These are phyloP conservation scores for Rachicladosporium sp. DNA, from an alignment of 2,329 filamentous ascomycete genomes.

Conservation along the genomic window DNA sequence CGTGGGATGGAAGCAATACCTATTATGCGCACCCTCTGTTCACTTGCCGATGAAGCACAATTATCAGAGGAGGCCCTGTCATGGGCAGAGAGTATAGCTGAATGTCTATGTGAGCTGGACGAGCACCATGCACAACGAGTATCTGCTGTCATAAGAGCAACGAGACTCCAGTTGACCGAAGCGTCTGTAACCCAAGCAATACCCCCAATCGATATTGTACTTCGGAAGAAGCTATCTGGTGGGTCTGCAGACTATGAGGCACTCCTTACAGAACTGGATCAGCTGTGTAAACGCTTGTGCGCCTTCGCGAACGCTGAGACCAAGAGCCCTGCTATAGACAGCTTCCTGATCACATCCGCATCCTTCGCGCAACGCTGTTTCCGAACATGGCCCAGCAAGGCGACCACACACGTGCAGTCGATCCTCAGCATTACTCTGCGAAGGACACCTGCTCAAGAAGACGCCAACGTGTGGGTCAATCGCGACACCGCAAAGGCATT, in stretches of 20 bases:
- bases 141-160: slow-evolving; percentile 3
- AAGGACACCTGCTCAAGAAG: slow-evolving; percentile 10
- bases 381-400: slow-evolving; percentile 12
- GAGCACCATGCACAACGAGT: slow-evolving; percentile 11
- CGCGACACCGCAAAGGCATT: slow-evolving; percentile 50
- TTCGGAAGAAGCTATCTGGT: slow-evolving; percentile 12
- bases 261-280: slow-evolving; percentile 11
- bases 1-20: not conserved
- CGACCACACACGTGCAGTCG: slow-evolving; percentile 5
- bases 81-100: slow-evolving; percentile 7
- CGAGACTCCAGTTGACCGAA: no score
- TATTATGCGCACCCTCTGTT: slow-evolving; percentile 9
- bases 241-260: slow-evolving; percentile 15
- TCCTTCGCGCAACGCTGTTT: slow-evolving; percentile 18
- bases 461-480: slow-evolving; percentile 26
- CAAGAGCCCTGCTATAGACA: no score
- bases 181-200: no score
- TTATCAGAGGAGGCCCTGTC: slow-evolving; percentile 3
- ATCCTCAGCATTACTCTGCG: slow-evolving; percentile 13
- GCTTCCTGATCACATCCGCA: slow-evolving; percentile 8
- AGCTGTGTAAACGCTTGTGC: no score
- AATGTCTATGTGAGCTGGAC: slow-evolving; percentile 8
- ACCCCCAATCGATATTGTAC: not conserved
- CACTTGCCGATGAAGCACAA: slow-evolving; percentile 10
- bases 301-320: no score